A percentile compares a stretch with the other conserved stretches of the same genome.
These are phyloP conservation scores for Knufia petricola DNA, from an alignment of 2,329 filamentous ascomycete genomes.

Conservation along the genomic window DNA sequence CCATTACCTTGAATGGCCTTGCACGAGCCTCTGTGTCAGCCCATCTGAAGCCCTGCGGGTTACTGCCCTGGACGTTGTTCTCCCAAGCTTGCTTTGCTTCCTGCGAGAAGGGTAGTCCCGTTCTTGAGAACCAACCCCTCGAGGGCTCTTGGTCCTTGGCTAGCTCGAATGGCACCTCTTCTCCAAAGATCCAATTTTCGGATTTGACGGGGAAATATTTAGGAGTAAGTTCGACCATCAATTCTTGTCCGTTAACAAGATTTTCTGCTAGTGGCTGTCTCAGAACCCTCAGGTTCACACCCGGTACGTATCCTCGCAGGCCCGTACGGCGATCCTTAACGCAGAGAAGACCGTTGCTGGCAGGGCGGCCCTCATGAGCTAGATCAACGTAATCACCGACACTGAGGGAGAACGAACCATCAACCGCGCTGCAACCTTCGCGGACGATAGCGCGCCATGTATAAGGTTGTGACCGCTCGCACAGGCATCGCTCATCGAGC, in stretches of 20 bases:
- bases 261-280: neutral
- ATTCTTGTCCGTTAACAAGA: neutral
- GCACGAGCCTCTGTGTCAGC: neutral
- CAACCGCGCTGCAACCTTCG: neutral
- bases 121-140: neutral
- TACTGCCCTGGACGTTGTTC: neutral
- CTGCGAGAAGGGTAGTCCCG: neutral
- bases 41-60: neutral
- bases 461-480: neutral
- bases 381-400: neutral
- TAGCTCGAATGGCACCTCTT: neutral
- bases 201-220: neutral
- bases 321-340: neutral
- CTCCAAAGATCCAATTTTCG: neutral
- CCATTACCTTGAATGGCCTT: neutral
- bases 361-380: neutral
- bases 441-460: neutral
- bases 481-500: neutral
- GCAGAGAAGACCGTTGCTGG: neutral
- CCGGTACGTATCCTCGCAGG: neutral
- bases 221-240: neutral
- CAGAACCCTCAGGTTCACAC: neutral
- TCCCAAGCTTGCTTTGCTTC: conserved; percentile 1
- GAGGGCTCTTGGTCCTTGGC: neutral
- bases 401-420: neutral